Conservation (phyloP, 495 filamentous ascomycete species). For the Oidiodendron maius region DNA sequence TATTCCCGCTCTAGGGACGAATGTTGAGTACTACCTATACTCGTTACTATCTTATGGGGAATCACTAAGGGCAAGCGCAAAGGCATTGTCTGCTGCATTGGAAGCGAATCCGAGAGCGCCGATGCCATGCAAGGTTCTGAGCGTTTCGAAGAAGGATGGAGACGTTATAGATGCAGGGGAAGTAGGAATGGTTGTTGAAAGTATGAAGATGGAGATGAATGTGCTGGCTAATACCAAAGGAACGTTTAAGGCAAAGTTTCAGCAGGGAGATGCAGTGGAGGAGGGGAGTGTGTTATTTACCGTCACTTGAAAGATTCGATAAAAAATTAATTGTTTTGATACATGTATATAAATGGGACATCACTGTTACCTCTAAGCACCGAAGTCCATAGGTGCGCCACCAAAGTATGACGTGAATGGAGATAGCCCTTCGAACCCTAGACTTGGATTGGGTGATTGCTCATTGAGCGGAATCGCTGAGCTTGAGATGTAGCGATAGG, state of each 20-base stretch:
- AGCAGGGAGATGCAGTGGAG: not conserved
- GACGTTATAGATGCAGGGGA: slow-evolving; percentile 1
- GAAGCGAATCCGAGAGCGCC: slow-evolving; percentile 1
- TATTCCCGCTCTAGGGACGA: not conserved
- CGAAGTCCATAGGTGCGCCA: not conserved
- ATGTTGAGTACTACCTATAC: not conserved
- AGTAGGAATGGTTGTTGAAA: slow-evolving; percentile 1
- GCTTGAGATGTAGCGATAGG: not conserved
- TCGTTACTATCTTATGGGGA: not conserved
- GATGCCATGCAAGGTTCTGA: slow-evolving; percentile 7
- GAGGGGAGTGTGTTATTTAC: not conserved
- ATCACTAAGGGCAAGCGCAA: not conserved
- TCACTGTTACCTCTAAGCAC: too few species aligned
- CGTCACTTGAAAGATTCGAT: too few species aligned
- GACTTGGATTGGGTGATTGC: not conserved
- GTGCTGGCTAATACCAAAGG: slow-evolving; percentile 15
- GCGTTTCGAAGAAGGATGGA: not conserved
- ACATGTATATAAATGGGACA: too few species aligned
- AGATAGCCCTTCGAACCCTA: not conserved
- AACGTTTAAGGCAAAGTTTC: slow-evolving; percentile 14
- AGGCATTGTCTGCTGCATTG: not conserved
- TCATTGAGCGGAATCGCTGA: not conserved
- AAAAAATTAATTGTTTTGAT: too few species aligned
- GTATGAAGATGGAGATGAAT: slow-evolving; percentile 10
- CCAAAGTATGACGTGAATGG: not conserved